Evolutionary conservation across 202 grass and related monocot species (phyloP).

Genomic region (Saccharum hybrid): DNA sequence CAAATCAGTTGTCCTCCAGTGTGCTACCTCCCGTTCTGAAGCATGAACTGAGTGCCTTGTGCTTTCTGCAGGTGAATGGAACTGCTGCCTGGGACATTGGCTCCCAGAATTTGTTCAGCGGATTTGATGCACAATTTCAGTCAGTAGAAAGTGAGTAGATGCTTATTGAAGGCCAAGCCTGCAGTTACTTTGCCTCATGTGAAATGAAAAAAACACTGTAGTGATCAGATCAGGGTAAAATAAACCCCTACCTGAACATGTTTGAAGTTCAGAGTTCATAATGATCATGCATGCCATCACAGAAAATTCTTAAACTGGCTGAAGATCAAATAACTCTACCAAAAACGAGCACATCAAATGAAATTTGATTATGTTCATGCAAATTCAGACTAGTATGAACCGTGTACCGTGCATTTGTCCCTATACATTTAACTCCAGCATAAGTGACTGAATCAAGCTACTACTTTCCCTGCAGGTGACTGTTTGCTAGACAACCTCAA

Average conservation of each 20-base stretch:
- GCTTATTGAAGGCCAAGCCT: constrained; percentile 27
- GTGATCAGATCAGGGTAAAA: not conserved
- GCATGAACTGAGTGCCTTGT: constrained; percentile 14
- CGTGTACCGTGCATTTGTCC: not conserved
- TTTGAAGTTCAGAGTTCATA: not conserved
- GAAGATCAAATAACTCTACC: not conserved
- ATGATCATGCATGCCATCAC: not conserved
- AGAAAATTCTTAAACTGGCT: not conserved
- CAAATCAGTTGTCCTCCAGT: constrained; percentile 1
- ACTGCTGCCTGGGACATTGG: constrained; percentile 65
- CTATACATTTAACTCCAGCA: not conserved
- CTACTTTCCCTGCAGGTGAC: constrained; percentile 60
- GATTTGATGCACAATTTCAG: constrained; percentile 65
- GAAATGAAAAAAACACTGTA: constrained; percentile 14
- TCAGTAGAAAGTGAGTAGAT: constrained; percentile 70
- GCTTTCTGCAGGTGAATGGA: constrained; percentile 62
- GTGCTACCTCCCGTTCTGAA: constrained; percentile 18
- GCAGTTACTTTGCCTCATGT: constrained; percentile 17
- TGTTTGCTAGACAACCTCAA: constrained; percentile 64
- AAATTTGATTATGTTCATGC: not conserved
- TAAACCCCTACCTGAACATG: not conserved
- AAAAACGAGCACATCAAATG: not conserved
- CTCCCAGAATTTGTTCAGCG: constrained; percentile 53
- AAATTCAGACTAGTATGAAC: not conserved
- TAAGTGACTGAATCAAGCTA: constrained; percentile 37